A percentile compares a stretch with the other conserved stretches of the same genome.
These are phyloP conservation scores for Cucumis hystrix DNA, from an alignment of 306 rosid species.

Conservation along the genomic window DNA sequence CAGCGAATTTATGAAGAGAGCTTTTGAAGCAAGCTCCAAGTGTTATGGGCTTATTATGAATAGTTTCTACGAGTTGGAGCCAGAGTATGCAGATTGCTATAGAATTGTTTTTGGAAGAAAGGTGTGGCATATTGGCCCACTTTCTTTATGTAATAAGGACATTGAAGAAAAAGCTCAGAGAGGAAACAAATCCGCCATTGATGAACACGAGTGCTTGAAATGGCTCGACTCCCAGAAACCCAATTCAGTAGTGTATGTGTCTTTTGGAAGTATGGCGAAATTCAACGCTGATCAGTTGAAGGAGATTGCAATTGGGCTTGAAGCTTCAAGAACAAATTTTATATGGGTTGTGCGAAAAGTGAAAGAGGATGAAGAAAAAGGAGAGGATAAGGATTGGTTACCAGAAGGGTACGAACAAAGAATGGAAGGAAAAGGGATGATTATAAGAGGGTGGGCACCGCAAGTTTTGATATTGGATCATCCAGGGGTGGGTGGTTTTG, in stretches of 20 bases:
- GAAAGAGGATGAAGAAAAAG: neutral
- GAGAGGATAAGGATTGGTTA: conserved; percentile 11
- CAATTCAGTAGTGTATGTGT: conserved; percentile 20
- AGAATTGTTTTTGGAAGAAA: conserved; percentile 10
- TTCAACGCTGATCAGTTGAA: conserved; percentile 15
- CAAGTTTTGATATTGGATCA: conserved; percentile 51
- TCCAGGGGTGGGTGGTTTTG: conserved; percentile 38
- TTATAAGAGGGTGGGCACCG: conserved; percentile 28
- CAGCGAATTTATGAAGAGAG: neutral
- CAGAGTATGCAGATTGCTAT: conserved; percentile 19
- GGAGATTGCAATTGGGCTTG: conserved; percentile 25
- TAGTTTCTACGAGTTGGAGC: conserved; percentile 26
- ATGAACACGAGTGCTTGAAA: conserved; percentile 17
- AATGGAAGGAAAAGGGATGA: conserved; percentile 18
- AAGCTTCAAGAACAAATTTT: conserved; percentile 15
- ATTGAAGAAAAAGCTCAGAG: conserved; percentile 6
- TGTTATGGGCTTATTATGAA: conserved; percentile 15
- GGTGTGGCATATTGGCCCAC: conserved; percentile 31
- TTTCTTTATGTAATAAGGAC: conserved; percentile 11
- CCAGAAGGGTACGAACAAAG: conserved; percentile 22
- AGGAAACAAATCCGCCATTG: conserved; percentile 11
- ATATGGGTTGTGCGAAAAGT: conserved; percentile 30
- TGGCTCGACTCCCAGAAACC: conserved; percentile 18
- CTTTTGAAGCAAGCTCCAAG: neutral
- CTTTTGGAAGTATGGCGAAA: conserved; percentile 20